Evolutionary conservation across 1,139 yeast species (phyloP).

Genomic region (Saccharomycopsis phalli): DNA sequence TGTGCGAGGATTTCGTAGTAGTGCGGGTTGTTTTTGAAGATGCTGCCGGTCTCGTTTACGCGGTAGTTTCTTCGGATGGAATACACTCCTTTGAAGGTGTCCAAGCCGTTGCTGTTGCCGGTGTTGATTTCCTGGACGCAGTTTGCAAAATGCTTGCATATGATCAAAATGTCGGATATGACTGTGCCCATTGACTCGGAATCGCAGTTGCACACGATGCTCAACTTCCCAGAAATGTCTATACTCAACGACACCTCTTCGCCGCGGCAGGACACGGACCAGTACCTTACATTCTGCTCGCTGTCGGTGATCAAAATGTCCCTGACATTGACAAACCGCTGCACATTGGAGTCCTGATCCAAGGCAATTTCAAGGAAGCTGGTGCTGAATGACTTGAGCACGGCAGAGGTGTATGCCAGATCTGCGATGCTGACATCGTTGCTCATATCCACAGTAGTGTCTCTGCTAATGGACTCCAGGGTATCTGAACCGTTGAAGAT

Average conservation of each 20-base stretch:
- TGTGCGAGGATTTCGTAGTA: conserved; percentile 11
- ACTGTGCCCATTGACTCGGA: not conserved
- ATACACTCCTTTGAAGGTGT: too few species aligned
- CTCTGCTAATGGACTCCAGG: too few species aligned
- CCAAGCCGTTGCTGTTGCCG: conserved; percentile 5
- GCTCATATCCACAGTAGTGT: too few species aligned
- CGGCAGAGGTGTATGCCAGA: too few species aligned
- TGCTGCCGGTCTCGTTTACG: not conserved
- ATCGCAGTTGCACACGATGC: not conserved
- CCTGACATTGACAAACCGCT: not conserved
- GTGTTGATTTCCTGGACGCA: not conserved
- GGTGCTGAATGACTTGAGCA: too few species aligned
- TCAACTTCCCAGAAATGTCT: conserved; percentile 4
- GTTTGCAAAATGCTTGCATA: conserved; percentile 6
- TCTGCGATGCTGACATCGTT: too few species aligned
- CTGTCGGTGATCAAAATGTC: not conserved
- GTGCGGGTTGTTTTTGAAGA: conserved; percentile 1
- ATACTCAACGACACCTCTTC: conserved; percentile 4
- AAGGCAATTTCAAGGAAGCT: too few species aligned
- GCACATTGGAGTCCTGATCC: too few species aligned
- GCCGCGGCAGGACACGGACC: conserved; percentile 2
- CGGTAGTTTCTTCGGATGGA: too few species aligned
- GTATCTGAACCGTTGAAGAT: too few species aligned
- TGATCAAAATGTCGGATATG: not conserved
- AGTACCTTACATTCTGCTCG: conserved; percentile 1